Evolutionary conservation across 805 yeast genomes (phyloP), one percentile per base, ranked within the genome.

Genomic region (Starmerella scarabaei): DNA sequence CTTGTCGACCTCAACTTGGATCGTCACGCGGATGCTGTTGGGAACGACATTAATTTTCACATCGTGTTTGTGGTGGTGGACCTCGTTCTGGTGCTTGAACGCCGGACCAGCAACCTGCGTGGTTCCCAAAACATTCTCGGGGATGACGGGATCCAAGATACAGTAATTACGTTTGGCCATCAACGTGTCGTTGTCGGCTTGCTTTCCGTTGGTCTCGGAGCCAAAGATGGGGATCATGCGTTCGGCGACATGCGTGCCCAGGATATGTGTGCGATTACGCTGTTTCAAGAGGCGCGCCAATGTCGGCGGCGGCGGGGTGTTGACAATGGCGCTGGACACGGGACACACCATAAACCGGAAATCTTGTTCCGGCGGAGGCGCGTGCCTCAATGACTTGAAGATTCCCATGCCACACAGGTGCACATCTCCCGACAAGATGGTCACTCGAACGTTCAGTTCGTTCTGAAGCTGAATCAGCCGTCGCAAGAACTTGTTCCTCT

Each of bases 391-490:
- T 6, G 84, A 61, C 52, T 71, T 71, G 60, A 88, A 71, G 50
- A 93, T 66, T 11, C 95, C 93, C 42, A 86, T 60, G 33, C 86
- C 80, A 41, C 91, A 78, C 49, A 88, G 65, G 61, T 91, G 98
- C 32, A 91, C 97, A 56, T 88, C 98, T 23, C 98, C 98, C 12
- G 86, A 72, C 19, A 88, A 64, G 44, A 88, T 79, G 6, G 97
- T 84, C 42, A 91, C 60, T 50, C 98, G 68, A 3, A 80, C 73
- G 3, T 77, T 77, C 47, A 69, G 57, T 23, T 61, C 51, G 24
- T 80, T 69, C 3, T 88, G 84, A 52, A 85, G 74, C 33, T 71
- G 71, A 46, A 77, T 74, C 34, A 88, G 63, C 45, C 65, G 64
- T 30, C 65, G 67, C 46, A 86, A 62, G 30, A 88, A 65, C 49